phyloP scores from a whole-genome alignment of 2,329 filamentous ascomycete species.

The Paramyrothecium sp. region DNA sequence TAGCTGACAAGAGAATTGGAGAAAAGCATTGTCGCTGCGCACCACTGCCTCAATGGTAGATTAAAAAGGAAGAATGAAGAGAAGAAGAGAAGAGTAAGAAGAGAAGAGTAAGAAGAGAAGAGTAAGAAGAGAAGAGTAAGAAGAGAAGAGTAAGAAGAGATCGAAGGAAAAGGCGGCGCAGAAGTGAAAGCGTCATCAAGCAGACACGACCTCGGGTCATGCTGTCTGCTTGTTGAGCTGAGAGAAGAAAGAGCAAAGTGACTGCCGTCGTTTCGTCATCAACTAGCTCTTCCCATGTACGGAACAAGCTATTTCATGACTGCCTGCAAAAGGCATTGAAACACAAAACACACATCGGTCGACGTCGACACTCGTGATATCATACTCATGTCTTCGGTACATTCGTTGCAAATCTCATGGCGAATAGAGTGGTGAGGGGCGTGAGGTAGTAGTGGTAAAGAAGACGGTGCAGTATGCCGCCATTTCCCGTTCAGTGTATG shows the following conservation, averaged over 20 bases:
- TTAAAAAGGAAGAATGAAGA: constrained; percentile 4
- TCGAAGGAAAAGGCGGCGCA: too few relatives aligned
- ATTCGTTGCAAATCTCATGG: constrained; percentile 19
- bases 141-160: constrained; percentile 11
- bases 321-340: constrained; percentile 10
- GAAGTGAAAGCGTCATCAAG: too few relatives aligned
- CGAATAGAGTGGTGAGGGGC: constrained; percentile 9
- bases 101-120: constrained; percentile 8
- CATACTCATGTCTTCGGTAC: constrained; percentile 28
- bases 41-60: too few relatives aligned
- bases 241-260: constrained; percentile 7
- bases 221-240: background rate
- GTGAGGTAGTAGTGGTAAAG: constrained; percentile 2
- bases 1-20: too few relatives aligned
- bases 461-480: constrained; percentile 2
- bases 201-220: too few relatives aligned
- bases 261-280: background rate
- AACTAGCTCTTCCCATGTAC: background rate
- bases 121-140: constrained; percentile 11
- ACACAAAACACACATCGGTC: constrained; percentile 11
- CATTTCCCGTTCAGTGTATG: constrained; percentile 9
- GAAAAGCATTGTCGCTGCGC: too few relatives aligned
- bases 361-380: constrained; percentile 20
- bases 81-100: constrained; percentile 6
- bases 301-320: constrained; percentile 3